Conservation (phyloP, 768 basidiomycete species). For the Steccherinum ochraceum region DNA sequence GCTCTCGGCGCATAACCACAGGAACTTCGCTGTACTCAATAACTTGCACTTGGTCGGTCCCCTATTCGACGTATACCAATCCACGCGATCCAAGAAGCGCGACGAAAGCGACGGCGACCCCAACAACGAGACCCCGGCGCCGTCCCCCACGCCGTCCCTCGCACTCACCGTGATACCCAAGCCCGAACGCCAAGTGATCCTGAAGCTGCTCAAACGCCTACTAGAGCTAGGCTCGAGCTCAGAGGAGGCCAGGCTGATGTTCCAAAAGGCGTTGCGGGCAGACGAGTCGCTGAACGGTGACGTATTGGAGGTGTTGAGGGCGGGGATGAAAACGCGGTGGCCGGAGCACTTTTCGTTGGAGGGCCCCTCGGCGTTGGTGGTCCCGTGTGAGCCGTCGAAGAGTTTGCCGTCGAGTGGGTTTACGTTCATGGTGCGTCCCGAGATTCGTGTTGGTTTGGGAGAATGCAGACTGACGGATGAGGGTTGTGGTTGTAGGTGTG, state of each 20-base stretch:
- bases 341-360: constrained; percentile 72
- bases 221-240: constrained; percentile 72
- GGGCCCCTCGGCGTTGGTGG: constrained; percentile 42
- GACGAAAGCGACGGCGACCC: not conserved
- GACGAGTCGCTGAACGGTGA: constrained; percentile 52
- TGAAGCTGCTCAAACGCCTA: constrained; percentile 59
- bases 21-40: constrained; percentile 65
- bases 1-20: constrained; percentile 52
- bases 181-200: constrained; percentile 48
- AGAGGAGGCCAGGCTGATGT: constrained; percentile 54
- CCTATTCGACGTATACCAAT: constrained; percentile 43
- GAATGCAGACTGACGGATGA: too few species aligned
- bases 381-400: constrained; percentile 39
- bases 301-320: constrained; percentile 63
- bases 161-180: constrained; percentile 22
- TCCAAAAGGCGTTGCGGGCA: constrained; percentile 47
- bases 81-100: constrained; percentile 13
- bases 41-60: constrained; percentile 48
- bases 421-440: constrained; percentile 75
- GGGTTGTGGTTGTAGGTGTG: constrained; percentile 35
- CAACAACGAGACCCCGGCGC: not conserved
- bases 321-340: constrained; percentile 72
- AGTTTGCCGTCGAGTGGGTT: constrained; percentile 58
- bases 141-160: not conserved
- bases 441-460: too few species aligned